Base-by-base conservation (phyloP, 1,139 yeast species). In the Sugiyamaella xylanicola region DNA sequence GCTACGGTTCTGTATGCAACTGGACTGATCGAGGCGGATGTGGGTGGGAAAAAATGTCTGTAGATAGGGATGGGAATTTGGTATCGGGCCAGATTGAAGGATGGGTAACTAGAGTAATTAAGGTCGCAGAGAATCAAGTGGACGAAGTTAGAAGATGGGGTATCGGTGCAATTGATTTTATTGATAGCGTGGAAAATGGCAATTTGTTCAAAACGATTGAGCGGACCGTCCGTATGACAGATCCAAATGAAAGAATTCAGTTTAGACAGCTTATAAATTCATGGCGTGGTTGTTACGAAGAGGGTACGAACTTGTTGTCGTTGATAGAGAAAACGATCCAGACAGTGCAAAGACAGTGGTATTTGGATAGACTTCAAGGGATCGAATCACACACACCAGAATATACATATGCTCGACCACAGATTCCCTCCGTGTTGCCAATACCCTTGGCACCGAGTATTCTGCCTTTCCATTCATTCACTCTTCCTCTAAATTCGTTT, bases 391-490 rank as follows among this genome's bases (percentile, higher is more conserved):
- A 52, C 9, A 35, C 29, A n/a, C 20, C 51, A 1, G 17, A 19
- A 4, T 42, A 53, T 9, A 39, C 42, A 19, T 65, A 66, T 50
- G 52, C 49, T 21, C 61, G 72, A 4, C 71, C 72, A 2, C 56
- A 57, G 22, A 51, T 70, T 16, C 73, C 73, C 0, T 51, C 63
- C 2, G 63, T 63, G n/a, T 57, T 70, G 40, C 63, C 70, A 2
- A 53, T 67, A 4, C 74, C 74, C 4, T 57, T 66, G 3, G 68
- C 71, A 1, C 66, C 72, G 1, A 64, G 72, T 2, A 64, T 71
- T 11, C 55, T 70, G 7, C 74, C 74, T 1, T 71, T 71, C 55
- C 74, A 71, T 50, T 68, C 74, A 2, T 71, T 71, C 53, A 70
- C 72, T 1, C 60, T 71, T 1, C 74, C 74, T 1, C 63, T 71